Evolutionary conservation across 2,329 filamentous ascomycete species (phyloP).

Genomic region (Alternaria sp.): DNA sequence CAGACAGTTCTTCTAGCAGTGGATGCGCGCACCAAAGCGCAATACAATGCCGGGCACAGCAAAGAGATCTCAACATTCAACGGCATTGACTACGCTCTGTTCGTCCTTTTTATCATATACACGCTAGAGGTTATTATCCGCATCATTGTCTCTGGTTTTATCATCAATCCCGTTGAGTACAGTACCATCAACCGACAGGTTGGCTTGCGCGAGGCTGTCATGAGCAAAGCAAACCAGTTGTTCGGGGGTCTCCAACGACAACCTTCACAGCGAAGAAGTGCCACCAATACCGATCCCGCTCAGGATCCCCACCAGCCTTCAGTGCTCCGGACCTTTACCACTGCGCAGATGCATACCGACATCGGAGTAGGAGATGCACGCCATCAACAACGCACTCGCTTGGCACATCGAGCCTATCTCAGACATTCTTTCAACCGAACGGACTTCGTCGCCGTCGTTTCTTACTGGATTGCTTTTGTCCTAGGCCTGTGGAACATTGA

Average conservation of each 20-base stretch:
- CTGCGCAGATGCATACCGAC: slow-evolving; percentile 67
- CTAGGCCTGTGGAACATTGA: slow-evolving; percentile 76
- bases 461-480: slow-evolving; percentile 90
- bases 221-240: slow-evolving; percentile 77
- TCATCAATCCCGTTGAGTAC: slow-evolving; percentile 90
- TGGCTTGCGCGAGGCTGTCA: slow-evolving; percentile 76
- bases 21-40: slow-evolving; percentile 78
- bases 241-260: slow-evolving; percentile 80
- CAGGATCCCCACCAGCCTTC: slow-evolving; percentile 62
- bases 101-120: slow-evolving; percentile 87
- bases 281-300: slow-evolving; percentile 42
- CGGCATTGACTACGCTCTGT: slow-evolving; percentile 79
- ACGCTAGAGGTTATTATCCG: slow-evolving; percentile 84
- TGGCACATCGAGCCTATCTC: slow-evolving; percentile 90
- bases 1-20: slow-evolving; percentile 89
- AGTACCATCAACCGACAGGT: slow-evolving; percentile 84
- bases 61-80: slow-evolving; percentile 72
- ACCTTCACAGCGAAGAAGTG: slow-evolving; percentile 67
- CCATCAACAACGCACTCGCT: slow-evolving; percentile 81
- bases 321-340: slow-evolving; percentile 79
- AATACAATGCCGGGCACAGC: slow-evolving; percentile 56
- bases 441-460: slow-evolving; percentile 92
- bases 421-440: slow-evolving; percentile 95
- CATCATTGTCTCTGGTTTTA: slow-evolving; percentile 90
- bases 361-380: slow-evolving; percentile 66